Evolutionary conservation across 768 basidiomycete species (phyloP), one percentile per base, ranked within the genome.

Genomic region (Serendipita vermifera): DNA sequence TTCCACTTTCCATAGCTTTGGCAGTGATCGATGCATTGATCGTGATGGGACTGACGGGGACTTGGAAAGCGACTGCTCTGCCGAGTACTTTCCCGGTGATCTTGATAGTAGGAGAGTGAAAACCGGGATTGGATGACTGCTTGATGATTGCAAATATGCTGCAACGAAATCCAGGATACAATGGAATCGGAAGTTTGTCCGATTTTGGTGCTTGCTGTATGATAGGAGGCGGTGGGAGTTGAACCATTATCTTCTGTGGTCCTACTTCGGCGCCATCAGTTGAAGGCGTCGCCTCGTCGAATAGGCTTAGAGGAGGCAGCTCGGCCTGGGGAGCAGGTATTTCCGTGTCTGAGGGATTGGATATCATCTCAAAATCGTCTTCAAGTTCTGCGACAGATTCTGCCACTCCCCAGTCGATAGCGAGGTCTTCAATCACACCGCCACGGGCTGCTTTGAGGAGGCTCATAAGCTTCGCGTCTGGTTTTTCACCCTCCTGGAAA

Each of bases 381-480:
- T 53, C 26, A 15, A 53, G 7, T 46, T 9, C 9, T 29, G 3
- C 20, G 15, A 5, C 5, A 35, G 13, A 35, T 31, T 56, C 27
- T 35, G n/a, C 35, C 9, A 14, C 33, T 29, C 40, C 53, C 41
- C 59, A 56, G 38, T 59, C 58, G 27, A 61, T 26, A 3, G 56
- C 24, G 1, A 59, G 48, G 33, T 61, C 56, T 6, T 29, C 17
- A 17, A 62, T 31, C 5, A 20, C 41, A 3, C 58, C 55, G n/a
- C 53, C 41, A 40, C 38, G 39, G 13, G 61, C 59, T 2, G 58
- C 58, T 15, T 33, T 33, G 15, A 63, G 53, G 3, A 63, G 33
- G 6, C 58, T 17, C 0, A 54, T 31, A 7, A 39, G 20, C 55
- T 63, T 63, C 15, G 58, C 60, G 3, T 59, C 56, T 9, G 61